Percentiles rank a stretch among this genome's conserved stretches.
phyloP scores from a whole-genome alignment of 2,329 filamentous ascomycete species.

The Neonectria faginata region DNA sequence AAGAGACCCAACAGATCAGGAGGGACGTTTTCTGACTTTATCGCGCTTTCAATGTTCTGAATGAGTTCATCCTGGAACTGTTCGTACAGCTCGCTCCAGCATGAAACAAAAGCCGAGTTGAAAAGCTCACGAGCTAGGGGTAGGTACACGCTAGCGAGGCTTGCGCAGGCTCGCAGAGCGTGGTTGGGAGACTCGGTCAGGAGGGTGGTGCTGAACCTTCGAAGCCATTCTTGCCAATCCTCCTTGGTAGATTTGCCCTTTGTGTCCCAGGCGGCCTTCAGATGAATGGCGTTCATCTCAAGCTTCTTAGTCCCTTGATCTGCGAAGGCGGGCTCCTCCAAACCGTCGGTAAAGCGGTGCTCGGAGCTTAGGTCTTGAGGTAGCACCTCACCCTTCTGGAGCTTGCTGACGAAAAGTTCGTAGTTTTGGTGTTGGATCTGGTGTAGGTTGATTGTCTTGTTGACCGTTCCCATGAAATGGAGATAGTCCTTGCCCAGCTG shows the following conservation, averaged over 20 bases:
- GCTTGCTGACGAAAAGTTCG: slow-evolving; percentile 88
- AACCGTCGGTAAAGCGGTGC: slow-evolving; percentile 79
- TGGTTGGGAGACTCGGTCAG: slow-evolving; percentile 97
- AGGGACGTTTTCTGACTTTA: slow-evolving; percentile 94
- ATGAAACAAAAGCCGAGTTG: slow-evolving; percentile 98
- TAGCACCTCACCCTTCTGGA: slow-evolving; percentile 94
- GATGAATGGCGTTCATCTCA: slow-evolving; percentile 95
- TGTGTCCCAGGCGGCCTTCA: slow-evolving; percentile 97
- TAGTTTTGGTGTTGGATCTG: slow-evolving; percentile 93
- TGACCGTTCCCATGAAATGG: slow-evolving; percentile 93
- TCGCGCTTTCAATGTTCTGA: slow-evolving; percentile 92
- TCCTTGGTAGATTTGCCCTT: slow-evolving; percentile 97
- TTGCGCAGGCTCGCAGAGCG: slow-evolving; percentile 91
- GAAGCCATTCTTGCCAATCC: slow-evolving; percentile 99
- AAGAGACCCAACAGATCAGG: slow-evolving; percentile 95
- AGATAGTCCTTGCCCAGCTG: slow-evolving; percentile 96
- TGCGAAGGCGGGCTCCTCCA: slow-evolving; percentile 83
- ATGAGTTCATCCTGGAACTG: slow-evolving; percentile 98
- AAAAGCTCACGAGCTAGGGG: slow-evolving; percentile 94
- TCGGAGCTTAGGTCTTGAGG: slow-evolving; percentile 94
- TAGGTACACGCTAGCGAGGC: slow-evolving; percentile 89
- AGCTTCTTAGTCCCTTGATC: slow-evolving; percentile 94
- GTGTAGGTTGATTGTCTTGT: slow-evolving; percentile 83
- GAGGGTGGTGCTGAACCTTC: slow-evolving; percentile 93
- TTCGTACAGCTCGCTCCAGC: slow-evolving; percentile 97